Conservation (phyloP, 176 grass and related monocot genomes). For the Musa beccarii region DNA sequence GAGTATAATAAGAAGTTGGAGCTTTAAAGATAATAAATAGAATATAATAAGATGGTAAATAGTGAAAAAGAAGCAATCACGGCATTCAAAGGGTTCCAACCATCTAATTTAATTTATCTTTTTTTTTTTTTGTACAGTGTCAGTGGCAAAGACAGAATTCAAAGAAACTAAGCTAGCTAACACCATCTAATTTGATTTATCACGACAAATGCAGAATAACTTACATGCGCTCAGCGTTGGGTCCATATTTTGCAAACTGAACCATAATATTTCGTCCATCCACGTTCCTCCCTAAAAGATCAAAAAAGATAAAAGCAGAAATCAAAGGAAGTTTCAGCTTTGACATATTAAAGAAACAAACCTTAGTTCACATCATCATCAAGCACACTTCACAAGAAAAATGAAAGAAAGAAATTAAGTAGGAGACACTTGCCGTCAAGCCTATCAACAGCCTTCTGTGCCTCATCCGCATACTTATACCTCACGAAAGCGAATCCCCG, state of each 20-base stretch:
- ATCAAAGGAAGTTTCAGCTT: background rate
- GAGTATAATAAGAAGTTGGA: too few species aligned
- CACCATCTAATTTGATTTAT: background rate
- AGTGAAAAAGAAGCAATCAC: too few species aligned
- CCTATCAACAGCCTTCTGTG: constrained; percentile 79
- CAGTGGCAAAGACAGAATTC: background rate
- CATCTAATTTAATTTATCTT: too few species aligned
- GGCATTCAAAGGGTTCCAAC: too few species aligned
- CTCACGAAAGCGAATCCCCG: constrained; percentile 91
- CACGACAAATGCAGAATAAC: constrained; percentile 3
- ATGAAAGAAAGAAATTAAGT: background rate
- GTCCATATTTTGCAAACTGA: constrained; percentile 97
- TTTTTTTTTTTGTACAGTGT: too few species aligned
- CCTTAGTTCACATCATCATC: background rate
- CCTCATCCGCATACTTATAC: constrained; percentile 94
- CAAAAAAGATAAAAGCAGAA: background rate
- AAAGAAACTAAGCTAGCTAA: background rate
- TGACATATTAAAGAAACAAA: background rate
- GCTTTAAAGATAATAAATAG: too few species aligned
- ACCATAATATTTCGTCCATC: constrained; percentile 97
- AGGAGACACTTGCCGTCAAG: constrained; percentile 51
- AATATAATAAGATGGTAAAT: too few species aligned
- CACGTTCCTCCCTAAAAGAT: constrained; percentile 56
- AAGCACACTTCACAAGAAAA: background rate
- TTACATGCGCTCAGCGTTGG: constrained; percentile 92